These are phyloP conservation scores for Venturiaceae sp. DNA, from an alignment of 2,329 filamentous ascomycete genomes.

Conservation along the genomic window DNA sequence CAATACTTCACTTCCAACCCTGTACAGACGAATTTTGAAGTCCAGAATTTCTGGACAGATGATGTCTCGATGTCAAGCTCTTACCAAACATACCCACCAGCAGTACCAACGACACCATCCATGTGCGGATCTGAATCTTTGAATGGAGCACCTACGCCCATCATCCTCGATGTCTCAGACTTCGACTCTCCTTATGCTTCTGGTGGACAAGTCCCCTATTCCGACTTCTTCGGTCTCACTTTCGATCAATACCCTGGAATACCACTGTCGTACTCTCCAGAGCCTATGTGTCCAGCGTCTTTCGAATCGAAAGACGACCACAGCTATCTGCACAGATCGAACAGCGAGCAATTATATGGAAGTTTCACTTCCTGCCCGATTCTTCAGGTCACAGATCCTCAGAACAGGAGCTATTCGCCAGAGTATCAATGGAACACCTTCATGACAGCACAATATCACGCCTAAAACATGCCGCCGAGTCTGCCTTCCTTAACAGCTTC, in stretches of 20 bases:
- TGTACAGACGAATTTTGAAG: background rate
- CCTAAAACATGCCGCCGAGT: background rate
- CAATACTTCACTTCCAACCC: background rate
- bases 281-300: background rate
- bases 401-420: background rate
- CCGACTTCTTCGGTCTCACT: background rate
- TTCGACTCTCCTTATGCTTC: background rate
- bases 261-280: background rate
- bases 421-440: background rate
- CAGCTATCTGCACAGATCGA: background rate
- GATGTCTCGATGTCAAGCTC: background rate
- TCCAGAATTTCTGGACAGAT: background rate
- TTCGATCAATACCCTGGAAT: background rate
- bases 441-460: background rate
- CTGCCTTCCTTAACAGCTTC: background rate
- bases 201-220: background rate
- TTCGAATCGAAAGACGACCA: background rate
- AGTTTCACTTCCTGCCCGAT: background rate
- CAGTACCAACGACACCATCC: background rate
- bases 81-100: background rate
- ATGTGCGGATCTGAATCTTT: background rate
- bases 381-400: background rate
- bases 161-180: background rate
- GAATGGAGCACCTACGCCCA: background rate
- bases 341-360: background rate